These are phyloP conservation scores for Solanum hybrid DNA, from an alignment of 305 asterid genomes.

Conservation along the genomic window DNA sequence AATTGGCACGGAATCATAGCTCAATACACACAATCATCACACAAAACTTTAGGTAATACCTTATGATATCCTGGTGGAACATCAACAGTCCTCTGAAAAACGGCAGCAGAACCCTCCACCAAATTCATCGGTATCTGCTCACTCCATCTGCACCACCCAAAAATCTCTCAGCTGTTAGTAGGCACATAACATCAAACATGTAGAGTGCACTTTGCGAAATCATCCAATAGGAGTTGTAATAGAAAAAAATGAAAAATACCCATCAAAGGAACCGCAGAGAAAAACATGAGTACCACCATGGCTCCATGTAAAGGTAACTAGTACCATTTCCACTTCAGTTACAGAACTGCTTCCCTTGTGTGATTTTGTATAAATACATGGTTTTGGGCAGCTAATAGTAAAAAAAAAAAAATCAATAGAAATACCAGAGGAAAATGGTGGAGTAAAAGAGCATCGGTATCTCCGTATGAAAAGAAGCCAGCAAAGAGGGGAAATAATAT, in stretches of 20 bases:
- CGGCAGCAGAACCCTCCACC: slow-evolving; percentile 38
- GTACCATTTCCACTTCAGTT: slow-evolving; percentile 38
- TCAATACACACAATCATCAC: neutral
- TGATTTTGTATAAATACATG: neutral
- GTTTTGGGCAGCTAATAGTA: neutral
- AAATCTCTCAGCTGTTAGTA: neutral
- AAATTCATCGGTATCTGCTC: slow-evolving; percentile 33
- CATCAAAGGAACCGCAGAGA: slow-evolving; percentile 50
- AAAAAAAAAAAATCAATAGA: neutral
- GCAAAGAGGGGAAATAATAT: neutral
- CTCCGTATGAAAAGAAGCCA: neutral
- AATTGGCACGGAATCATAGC: neutral
- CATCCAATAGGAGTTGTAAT: neutral
- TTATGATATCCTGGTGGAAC: slow-evolving; percentile 59
- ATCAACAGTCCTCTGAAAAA: slow-evolving; percentile 45
- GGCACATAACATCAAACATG: neutral
- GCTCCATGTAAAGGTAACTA: slow-evolving; percentile 51
- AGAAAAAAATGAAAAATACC: slow-evolving; percentile 23
- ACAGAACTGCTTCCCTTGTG: neutral
- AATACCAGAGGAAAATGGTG: neutral
- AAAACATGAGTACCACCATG: slow-evolving; percentile 51
- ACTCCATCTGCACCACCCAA: slow-evolving; percentile 39
- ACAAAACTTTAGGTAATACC: slow-evolving; percentile 20
- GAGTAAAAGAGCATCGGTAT: neutral
- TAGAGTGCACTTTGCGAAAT: neutral